Evolutionary conservation across 805 yeast species (phyloP), one percentile per base, ranked within the genome.

Genomic region (Clavispora asparagi): DNA sequence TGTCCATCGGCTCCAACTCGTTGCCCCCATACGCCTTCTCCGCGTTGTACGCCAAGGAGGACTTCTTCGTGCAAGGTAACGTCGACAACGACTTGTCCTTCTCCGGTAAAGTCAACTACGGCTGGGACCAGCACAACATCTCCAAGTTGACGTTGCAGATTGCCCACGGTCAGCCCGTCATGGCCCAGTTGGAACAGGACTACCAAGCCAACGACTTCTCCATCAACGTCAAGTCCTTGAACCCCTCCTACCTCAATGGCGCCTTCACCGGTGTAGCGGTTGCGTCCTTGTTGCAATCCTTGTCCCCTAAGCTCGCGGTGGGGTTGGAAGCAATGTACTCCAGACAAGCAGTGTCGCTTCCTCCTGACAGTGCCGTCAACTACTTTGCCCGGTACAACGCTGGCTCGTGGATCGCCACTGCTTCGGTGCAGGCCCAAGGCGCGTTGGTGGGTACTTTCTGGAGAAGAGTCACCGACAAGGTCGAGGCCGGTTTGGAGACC

Each of bases 141-240:
- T 79, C 96, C 50, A 91, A 90, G 72, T 80, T 87, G 51, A 88
- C 95, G 60, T 75, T 90, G 66, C 98, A 92, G 75, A 74, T 90
- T 56, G 87, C 95, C 57, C 75, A 83, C 53, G 87, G 85, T 54
- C 97, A 91, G 73, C 97, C 94, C 54, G 76, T 94, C 48, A 89
- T 92, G 95, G 78, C 87, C 53, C 98, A 94, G 74, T 76, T 92
- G 58, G 99, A 94, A 77, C 97, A 94, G 67, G 99, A 94, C 69
- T 85, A 81, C 73, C 92, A 86, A 70, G 97, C 92, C 50, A 69
- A 78, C 46, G 99, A 94, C 67, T 90, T 82, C 65, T 84, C 96
- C 42, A 67, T 91, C 64, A 91, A 91, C 76, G 74, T 94, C 64
- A 95, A 94, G 75, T 77, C 95, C 46, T 78, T 91, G 65, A 94